These are phyloP conservation scores for Coniochaeta hoffmannii DNA, from an alignment of 2,329 filamentous ascomycete genomes.

Conservation along the genomic window DNA sequence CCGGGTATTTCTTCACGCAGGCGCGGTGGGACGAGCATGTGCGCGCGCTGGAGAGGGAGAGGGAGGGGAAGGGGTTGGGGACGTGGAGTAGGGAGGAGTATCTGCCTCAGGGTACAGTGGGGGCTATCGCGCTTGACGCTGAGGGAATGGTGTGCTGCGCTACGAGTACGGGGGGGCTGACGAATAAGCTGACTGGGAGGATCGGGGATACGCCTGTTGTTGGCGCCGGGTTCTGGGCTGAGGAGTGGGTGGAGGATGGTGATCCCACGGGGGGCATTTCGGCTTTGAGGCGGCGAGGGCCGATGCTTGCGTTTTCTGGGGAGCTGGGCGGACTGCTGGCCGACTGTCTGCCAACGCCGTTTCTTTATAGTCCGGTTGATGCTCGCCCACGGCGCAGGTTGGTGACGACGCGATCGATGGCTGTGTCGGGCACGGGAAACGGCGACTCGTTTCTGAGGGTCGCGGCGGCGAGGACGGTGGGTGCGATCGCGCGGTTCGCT, in stretches of 20 bases:
- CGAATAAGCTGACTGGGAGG: constrained; percentile 79
- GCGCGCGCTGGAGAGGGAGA: constrained; percentile 41
- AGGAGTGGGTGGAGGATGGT: constrained; percentile 60
- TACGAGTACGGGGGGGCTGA: constrained; percentile 68
- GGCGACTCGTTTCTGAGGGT: constrained; percentile 79
- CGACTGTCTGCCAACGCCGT: constrained; percentile 52
- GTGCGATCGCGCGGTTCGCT: constrained; percentile 62
- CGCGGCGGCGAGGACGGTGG: constrained; percentile 63
- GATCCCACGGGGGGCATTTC: constrained; percentile 18
- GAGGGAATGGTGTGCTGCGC: constrained; percentile 65
- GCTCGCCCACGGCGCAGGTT: neutral
- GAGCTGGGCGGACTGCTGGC: constrained; percentile 42
- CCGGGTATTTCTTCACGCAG: constrained; percentile 72
- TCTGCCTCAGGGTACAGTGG: constrained; percentile 76
- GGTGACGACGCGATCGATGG: constrained; percentile 38
- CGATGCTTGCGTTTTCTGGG: constrained; percentile 30
- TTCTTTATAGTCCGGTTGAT: constrained; percentile 26
- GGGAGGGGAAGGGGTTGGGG: constrained; percentile 27
- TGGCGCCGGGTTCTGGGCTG: constrained; percentile 85
- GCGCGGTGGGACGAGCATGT: constrained; percentile 64
- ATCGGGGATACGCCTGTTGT: constrained; percentile 81
- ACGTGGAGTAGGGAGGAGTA: constrained; percentile 57
- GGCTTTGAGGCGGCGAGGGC: constrained; percentile 13
- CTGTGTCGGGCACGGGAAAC: constrained; percentile 75
- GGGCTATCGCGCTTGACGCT: constrained; percentile 73